A percentile compares a stretch with the other conserved stretches of the same genome.
phyloP scores from a whole-genome alignment of 192 early-diverging fungal genomes.

The Coemansia sp. region DNA sequence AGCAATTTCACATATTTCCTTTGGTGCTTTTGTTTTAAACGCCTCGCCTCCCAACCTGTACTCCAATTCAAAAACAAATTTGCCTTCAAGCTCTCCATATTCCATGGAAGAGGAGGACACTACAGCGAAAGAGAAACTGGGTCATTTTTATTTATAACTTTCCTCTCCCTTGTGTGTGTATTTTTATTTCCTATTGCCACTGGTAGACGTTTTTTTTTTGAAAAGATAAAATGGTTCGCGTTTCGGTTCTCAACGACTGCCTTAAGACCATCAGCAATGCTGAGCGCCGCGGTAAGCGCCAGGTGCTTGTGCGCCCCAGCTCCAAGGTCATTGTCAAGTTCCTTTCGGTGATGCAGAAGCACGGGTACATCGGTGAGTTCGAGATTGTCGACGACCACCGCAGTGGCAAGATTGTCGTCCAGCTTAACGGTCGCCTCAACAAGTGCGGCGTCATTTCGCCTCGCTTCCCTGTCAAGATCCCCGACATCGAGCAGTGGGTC shows the following conservation, averaged over 20 bases:
- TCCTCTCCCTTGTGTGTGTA: not conserved
- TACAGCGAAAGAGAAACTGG: slow-evolving; percentile 16
- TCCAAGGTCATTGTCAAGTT: slow-evolving; percentile 99
- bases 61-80: slow-evolving; percentile 1
- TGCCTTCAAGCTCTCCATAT: not conserved
- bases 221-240: slow-evolving; percentile 81
- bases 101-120: not conserved
- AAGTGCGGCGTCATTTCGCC: slow-evolving; percentile 99
- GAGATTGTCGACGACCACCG: slow-evolving; percentile 99
- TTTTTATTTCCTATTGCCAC: not conserved
- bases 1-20: not conserved
- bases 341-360: slow-evolving; percentile 98
- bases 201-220: not conserved
- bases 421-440: slow-evolving; percentile 98
- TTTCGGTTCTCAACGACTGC: slow-evolving; percentile 96
- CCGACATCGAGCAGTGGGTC: slow-evolving; percentile 96
- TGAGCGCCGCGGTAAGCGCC: slow-evolving; percentile 97
- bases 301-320: slow-evolving; percentile 94
- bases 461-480: slow-evolving; percentile 95
- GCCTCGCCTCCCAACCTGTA: slow-evolving; percentile 8
- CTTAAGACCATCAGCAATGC: slow-evolving; percentile 99
- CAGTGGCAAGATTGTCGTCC: slow-evolving; percentile 96
- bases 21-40: not conserved
- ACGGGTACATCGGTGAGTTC: slow-evolving; percentile 99
- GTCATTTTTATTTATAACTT: not conserved